Conservation (phyloP, 306 rosid genomes). For the Dryas drummondii region DNA sequence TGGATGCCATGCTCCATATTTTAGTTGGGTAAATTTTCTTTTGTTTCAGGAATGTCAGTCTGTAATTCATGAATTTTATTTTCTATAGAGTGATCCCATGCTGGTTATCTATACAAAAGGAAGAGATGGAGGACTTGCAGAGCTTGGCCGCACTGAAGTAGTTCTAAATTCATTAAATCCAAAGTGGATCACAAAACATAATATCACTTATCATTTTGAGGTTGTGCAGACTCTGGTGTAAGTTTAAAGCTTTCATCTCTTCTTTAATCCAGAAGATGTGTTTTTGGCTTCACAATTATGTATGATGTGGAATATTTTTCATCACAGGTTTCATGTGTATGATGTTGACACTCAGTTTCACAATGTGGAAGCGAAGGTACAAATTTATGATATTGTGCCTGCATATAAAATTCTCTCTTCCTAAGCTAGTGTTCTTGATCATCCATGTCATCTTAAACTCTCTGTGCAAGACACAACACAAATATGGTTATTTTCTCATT, state of each 20-base stretch:
- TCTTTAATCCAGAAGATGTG: constrained; percentile 16
- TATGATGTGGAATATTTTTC: constrained; percentile 25
- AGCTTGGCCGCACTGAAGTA: constrained; percentile 92
- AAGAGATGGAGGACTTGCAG: constrained; percentile 77
- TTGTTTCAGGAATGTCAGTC: constrained; percentile 11
- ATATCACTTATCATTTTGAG: constrained; percentile 75
- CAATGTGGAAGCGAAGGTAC: constrained; percentile 78
- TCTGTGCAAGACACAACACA: not conserved
- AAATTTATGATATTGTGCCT: constrained; percentile 17
- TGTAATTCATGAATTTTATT: constrained; percentile 20
- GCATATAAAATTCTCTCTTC: constrained; percentile 12
- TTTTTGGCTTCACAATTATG: constrained; percentile 37
- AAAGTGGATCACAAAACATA: constrained; percentile 75
- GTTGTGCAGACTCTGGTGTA: constrained; percentile 89
- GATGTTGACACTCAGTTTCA: constrained; percentile 89
- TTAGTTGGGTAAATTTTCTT: constrained; percentile 28
- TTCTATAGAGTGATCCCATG: constrained; percentile 90
- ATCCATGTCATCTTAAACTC: not conserved
- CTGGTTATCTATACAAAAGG: constrained; percentile 68
- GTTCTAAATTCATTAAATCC: constrained; percentile 81
- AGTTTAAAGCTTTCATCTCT: constrained; percentile 50
- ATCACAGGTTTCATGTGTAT: constrained; percentile 80
- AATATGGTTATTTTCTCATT: not conserved
- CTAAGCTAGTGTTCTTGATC: not conserved
- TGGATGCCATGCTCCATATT: constrained; percentile 10